Percentiles rank a stretch among this genome's conserved stretches.
These are phyloP conservation scores for Podila horticola DNA, from an alignment of 192 early-diverging fungal species.

Conservation along the genomic window DNA sequence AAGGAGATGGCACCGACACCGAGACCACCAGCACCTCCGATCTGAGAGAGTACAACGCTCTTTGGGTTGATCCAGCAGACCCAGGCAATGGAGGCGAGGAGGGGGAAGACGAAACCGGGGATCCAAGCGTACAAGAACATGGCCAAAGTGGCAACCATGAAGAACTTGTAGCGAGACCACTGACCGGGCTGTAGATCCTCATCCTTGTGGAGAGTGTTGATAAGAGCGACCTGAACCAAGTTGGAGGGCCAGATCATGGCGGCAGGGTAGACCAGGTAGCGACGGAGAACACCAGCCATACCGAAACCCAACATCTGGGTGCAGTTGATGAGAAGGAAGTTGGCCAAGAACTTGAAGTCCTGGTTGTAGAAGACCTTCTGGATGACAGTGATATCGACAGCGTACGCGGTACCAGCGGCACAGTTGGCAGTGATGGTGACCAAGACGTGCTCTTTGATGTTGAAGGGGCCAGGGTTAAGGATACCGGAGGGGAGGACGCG, in stretches of 20 bases:
- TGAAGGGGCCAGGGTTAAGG: conserved; percentile 73
- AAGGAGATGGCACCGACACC: conserved; percentile 75
- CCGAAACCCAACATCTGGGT: conserved; percentile 74
- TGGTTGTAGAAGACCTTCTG: conserved; percentile 67
- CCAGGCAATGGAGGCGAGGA: conserved; percentile 32
- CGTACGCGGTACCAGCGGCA: conserved; percentile 63
- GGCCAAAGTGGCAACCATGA: conserved; percentile 49
- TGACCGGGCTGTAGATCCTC: conserved; percentile 62
- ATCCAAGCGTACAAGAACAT: conserved; percentile 52
- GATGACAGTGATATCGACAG: conserved; percentile 65
- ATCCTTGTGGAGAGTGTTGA: conserved; percentile 56
- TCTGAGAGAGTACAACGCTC: conserved; percentile 16
- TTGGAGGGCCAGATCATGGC: conserved; percentile 90
- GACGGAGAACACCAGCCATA: conserved; percentile 76
- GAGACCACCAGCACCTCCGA: conserved; percentile 68
- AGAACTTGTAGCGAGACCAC: conserved; percentile 51
- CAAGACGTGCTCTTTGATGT: conserved; percentile 75
- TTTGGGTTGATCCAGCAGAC: conserved; percentile 40
- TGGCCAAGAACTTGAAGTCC: conserved; percentile 61
- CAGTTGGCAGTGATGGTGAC: conserved; percentile 65
- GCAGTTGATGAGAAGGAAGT: conserved; percentile 64
- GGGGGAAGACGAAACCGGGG: conserved; percentile 54
- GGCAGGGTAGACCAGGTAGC: conserved; percentile 84
- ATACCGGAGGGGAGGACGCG: conserved; percentile 39
- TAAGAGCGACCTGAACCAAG: conserved; percentile 65